These are phyloP conservation scores for Trametes hirsuta DNA, from an alignment of 1,284 basidiomycete genomes.

Conservation along the genomic window DNA sequence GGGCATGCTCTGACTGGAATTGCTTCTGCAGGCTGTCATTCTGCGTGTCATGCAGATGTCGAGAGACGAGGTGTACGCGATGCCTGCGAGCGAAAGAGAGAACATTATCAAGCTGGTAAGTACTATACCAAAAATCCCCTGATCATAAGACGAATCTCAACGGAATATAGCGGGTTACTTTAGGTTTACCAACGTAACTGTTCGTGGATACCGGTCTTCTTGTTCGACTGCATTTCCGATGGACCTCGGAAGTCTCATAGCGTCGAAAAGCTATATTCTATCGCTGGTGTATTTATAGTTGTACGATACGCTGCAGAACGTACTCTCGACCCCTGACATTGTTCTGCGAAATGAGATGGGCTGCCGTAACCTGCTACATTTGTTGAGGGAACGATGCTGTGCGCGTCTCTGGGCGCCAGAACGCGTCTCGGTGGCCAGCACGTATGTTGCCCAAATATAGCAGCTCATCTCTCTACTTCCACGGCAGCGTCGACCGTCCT, in stretches of 20 bases:
- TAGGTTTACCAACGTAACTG: constrained; percentile 39
- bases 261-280: too few relatives aligned
- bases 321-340: too few relatives aligned
- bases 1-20: background rate
- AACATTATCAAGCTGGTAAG: constrained; percentile 71
- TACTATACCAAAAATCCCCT: constrained; percentile 10
- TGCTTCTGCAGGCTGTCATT: constrained; percentile 55
- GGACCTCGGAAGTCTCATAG: too few relatives aligned
- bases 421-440: constrained; percentile 15
- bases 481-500: constrained; percentile 19
- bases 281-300: too few relatives aligned
- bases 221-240: too few relatives aligned
- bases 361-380: too few relatives aligned
- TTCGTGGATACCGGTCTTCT: too few relatives aligned
- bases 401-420: background rate
- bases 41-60: constrained; percentile 71
- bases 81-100: constrained; percentile 62
- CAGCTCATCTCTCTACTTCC: constrained; percentile 24
- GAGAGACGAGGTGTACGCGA: constrained; percentile 64
- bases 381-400: background rate
- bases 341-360: too few relatives aligned
- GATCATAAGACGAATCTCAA: constrained; percentile 2
- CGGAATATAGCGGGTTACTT: constrained; percentile 38
- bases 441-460: constrained; percentile 24
- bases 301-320: too few relatives aligned